Conservation (phyloP, 176 grass and related monocot genomes). For the Tillandsia fasciculata region DNA sequence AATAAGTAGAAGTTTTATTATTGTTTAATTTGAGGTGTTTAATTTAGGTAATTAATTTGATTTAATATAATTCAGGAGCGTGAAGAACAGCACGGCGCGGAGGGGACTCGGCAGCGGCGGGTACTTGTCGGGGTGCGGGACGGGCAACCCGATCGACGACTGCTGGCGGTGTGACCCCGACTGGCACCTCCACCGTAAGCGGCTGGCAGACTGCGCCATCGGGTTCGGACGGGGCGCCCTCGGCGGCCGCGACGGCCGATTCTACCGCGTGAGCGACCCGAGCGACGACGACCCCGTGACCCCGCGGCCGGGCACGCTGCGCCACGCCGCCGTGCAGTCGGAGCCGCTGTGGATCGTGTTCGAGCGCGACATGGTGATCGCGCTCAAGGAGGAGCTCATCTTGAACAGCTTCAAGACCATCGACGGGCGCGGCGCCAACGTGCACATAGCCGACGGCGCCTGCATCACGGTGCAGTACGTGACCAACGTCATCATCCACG, state of each 20-base stretch:
- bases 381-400: constrained; percentile 27
- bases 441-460: constrained; percentile 29
- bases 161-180: constrained; percentile 29
- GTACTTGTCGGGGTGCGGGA: constrained; percentile 13
- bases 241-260: constrained; percentile 16
- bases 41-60: neutral
- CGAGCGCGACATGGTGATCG: constrained; percentile 29
- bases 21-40: too few species aligned
- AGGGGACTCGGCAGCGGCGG: neutral
- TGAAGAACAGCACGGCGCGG: neutral
- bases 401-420: constrained; percentile 32
- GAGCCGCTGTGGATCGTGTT: constrained; percentile 24
- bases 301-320: constrained; percentile 15
- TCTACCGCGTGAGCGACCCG: constrained; percentile 22
- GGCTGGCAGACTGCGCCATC: constrained; percentile 24
- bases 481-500: constrained; percentile 31
- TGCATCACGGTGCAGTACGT: constrained; percentile 28
- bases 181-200: constrained; percentile 17
- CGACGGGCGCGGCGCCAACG: constrained; percentile 23
- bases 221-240: constrained; percentile 20
- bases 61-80: constrained; percentile 1
- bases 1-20: too few species aligned
- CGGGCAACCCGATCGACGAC: constrained; percentile 25
- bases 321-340: constrained; percentile 17
- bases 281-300: constrained; percentile 21